Conservation (phyloP, 1,284 basidiomycete genomes). For the Cerrena zonata region DNA sequence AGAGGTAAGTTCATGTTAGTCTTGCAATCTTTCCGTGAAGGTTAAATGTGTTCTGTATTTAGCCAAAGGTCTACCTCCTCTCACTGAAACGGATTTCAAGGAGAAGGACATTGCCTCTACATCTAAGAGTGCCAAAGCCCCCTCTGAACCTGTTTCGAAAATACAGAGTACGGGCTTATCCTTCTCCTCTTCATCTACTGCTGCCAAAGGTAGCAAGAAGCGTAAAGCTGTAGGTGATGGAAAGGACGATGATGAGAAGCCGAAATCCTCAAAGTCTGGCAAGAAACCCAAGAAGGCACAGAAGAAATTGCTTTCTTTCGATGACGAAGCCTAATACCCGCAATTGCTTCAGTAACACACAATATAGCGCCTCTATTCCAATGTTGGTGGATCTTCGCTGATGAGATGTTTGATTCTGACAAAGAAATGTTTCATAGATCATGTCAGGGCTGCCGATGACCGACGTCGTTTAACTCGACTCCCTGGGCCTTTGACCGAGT, state of each 20-base stretch:
- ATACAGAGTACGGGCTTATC: constrained; percentile 28
- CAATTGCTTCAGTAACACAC: too few species aligned
- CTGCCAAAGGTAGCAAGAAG: constrained; percentile 29
- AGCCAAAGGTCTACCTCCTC: constrained; percentile 49
- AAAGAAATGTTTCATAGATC: too few species aligned
- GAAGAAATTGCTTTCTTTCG: constrained; percentile 57
- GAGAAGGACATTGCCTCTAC: constrained; percentile 15
- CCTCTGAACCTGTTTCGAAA: constrained; percentile 8
- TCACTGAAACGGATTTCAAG: constrained; percentile 26
- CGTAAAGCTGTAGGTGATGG: constrained; percentile 36
- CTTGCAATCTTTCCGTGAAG: too few species aligned
- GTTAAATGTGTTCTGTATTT: background rate
- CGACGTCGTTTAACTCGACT: too few species aligned
- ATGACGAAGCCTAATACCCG: constrained; percentile 28
- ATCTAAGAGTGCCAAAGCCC: background rate
- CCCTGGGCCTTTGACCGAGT: too few species aligned
- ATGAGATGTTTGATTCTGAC: too few species aligned
- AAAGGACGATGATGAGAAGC: constrained; percentile 22
- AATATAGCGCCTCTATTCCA: too few species aligned
- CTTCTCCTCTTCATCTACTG: constrained; percentile 36
- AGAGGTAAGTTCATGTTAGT: constrained; percentile 61
- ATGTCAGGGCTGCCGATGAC: too few species aligned
- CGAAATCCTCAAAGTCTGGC: constrained; percentile 22
- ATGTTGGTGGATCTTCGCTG: too few species aligned
- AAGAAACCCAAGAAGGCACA: constrained; percentile 46